Percentiles rank a stretch among this genome's conserved stretches.
Evolutionary conservation across 2,329 filamentous ascomycete species (phyloP).

Genomic region (Stagonosporopsis vannaccii): DNA sequence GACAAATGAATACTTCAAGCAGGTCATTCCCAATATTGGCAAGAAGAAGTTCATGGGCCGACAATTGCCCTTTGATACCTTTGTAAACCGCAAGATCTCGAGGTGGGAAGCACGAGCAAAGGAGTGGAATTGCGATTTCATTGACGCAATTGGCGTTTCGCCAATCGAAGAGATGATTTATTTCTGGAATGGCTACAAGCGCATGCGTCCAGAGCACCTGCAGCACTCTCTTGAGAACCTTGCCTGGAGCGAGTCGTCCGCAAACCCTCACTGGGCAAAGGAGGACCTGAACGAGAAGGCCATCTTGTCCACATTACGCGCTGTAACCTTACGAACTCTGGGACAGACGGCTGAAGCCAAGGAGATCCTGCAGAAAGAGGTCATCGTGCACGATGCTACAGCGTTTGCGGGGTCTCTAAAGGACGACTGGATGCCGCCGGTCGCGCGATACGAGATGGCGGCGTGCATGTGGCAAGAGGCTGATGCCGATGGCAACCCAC

Average conservation of each 20-base stretch:
- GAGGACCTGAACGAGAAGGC: slow-evolving; percentile 68
- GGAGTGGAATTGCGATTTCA: slow-evolving; percentile 67
- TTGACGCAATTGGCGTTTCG: slow-evolving; percentile 81
- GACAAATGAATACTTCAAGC: slow-evolving; percentile 74
- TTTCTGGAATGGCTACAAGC: slow-evolving; percentile 88
- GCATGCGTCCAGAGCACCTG: slow-evolving; percentile 74
- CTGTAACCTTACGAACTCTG: slow-evolving; percentile 70
- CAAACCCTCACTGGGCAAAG: slow-evolving; percentile 58
- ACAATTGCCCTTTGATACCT: slow-evolving; percentile 88
- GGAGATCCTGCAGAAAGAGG: slow-evolving; percentile 65
- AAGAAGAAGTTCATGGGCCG: slow-evolving; percentile 90
- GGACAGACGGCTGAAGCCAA: slow-evolving; percentile 71
- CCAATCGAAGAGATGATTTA: slow-evolving; percentile 92
- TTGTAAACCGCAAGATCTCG: slow-evolving; percentile 80
- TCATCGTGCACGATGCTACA: slow-evolving; percentile 66
- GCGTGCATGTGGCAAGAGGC: slow-evolving; percentile 79
- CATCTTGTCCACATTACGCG: slow-evolving; percentile 71
- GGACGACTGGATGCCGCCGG: slow-evolving; percentile 76
- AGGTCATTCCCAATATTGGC: slow-evolving; percentile 76
- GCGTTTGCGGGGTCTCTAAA: slow-evolving; percentile 66
- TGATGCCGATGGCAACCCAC: slow-evolving; percentile 47
- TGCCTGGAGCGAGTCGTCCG: slow-evolving; percentile 67
- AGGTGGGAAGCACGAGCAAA: slow-evolving; percentile 87
- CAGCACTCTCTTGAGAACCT: slow-evolving; percentile 69
- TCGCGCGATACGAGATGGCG: slow-evolving; percentile 85